Evolutionary conservation across 1,284 basidiomycete species (phyloP), one percentile per base, ranked within the genome.

Genomic region (Pterulicium gracile): DNA sequence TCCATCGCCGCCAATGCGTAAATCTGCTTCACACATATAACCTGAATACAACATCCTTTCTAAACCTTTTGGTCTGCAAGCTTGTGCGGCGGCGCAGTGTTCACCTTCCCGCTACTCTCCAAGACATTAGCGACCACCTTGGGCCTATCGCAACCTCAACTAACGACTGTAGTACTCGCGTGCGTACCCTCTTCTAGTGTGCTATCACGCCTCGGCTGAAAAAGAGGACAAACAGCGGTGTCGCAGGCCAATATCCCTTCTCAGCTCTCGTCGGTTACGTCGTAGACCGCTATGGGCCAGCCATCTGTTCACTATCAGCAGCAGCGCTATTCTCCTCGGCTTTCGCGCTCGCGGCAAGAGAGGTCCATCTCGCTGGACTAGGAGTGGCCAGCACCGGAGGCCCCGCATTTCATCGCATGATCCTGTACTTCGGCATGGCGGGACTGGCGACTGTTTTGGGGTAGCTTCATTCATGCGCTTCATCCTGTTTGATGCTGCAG

Each of bases 81-180:
- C 17, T 59, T 87, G 53, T 79, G 72, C 50, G 81, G 81, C 1
- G 85, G 84, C 13, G 81, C 79, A 19, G 73, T 88, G 48, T 87
- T 85, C 64, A 79, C 73, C 45, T 87, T 88, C 56, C 82, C 85
- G 14, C 65, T 88, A 7, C 64, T 88, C 32, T 78, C 84, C 1
- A 79, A 83, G 5, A 64, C 70, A 1, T 59, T 88, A 45, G 74
- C 73, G 1, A 55, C 66, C 27, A 69, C 74, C 53, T 62, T 79
- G 56, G 76, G 78, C 55, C 66, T 88, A 43, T 73, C 73, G 3
- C 86, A 88, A 57, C 77, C 81, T 7, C 84, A 88, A 54, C 61
- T 88, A 47, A 86, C 82, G n/a, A 82, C 81, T 10, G 79, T 87
- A 44, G 78, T 73, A n/a, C 68, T 77, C 47, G 76, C 73, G 79